These are phyloP conservation scores for Rhododendron molle DNA, from an alignment of 148 eudicot species.

Conservation along the genomic window DNA sequence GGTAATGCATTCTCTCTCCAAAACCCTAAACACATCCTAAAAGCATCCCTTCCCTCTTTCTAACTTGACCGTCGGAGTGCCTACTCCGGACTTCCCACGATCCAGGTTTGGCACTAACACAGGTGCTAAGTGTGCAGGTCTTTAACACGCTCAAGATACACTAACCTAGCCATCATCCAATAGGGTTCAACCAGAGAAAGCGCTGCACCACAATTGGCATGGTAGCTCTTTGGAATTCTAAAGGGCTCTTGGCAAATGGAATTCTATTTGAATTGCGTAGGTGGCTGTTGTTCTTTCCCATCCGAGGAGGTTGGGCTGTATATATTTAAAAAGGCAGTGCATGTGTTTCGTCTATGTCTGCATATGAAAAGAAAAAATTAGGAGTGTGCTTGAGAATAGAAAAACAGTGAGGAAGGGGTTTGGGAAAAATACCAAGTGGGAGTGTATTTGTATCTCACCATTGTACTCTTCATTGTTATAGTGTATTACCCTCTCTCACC, in stretches of 20 bases:
- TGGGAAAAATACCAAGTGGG: background rate
- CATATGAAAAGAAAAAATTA: too few species aligned
- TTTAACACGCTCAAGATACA: too few species aligned
- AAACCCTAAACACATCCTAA: too few species aligned
- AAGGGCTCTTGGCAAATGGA: background rate
- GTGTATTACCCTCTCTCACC: background rate
- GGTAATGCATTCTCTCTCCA: too few species aligned
- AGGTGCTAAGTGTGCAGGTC: too few species aligned
- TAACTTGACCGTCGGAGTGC: too few species aligned
- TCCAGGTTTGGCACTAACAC: too few species aligned
- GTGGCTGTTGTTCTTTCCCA: background rate
- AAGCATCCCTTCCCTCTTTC: too few species aligned
- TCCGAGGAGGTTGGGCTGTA: background rate
- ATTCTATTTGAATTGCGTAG: background rate
- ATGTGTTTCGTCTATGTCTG: background rate
- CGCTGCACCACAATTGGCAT: background rate
- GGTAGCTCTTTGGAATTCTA: background rate
- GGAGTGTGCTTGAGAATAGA: too few species aligned
- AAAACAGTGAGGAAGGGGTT: background rate
- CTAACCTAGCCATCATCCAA: too few species aligned
- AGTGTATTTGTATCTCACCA: background rate
- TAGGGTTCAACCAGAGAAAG: too few species aligned
- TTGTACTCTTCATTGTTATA: background rate
- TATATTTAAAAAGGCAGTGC: background rate
- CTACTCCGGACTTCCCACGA: too few species aligned